Evolutionary conservation across 2,329 filamentous ascomycete genomes (phyloP).

Genomic region (Pochonia chlamydosporia): DNA sequence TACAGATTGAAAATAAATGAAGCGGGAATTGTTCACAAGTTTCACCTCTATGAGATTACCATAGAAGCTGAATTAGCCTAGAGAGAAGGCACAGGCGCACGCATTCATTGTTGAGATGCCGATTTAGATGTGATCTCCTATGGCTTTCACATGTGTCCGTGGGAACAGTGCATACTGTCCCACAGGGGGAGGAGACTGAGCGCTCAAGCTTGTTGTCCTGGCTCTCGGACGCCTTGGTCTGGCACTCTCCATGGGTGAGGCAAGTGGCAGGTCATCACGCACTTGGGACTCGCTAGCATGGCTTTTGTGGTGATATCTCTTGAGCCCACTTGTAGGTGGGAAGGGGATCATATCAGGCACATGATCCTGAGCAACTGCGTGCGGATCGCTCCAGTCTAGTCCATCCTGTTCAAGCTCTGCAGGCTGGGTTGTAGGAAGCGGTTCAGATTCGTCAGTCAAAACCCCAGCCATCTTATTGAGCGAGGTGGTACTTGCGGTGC

Average conservation of each 20-base stretch:
- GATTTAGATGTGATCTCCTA: constrained; percentile 26
- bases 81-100: background rate
- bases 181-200: constrained; percentile 34
- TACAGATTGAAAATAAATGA: background rate
- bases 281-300: constrained; percentile 32
- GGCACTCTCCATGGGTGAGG: constrained; percentile 23
- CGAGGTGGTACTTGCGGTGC: constrained; percentile 47
- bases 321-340: constrained; percentile 16
- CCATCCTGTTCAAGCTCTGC: constrained; percentile 13
- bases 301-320: constrained; percentile 25
- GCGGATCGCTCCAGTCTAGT: constrained; percentile 9
- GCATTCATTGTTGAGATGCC: background rate
- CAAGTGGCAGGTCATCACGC: constrained; percentile 20
- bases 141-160: constrained; percentile 24
- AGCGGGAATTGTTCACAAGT: background rate
- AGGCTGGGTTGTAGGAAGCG: constrained; percentile 20
- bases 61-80: background rate
- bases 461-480: constrained; percentile 27
- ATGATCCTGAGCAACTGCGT: constrained; percentile 20
- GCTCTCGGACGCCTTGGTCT: constrained; percentile 33
- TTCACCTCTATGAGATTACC: background rate
- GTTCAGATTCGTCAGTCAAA: constrained; percentile 26
- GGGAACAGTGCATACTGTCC: constrained; percentile 43
- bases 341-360: constrained; percentile 29
- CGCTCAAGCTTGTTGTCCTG: constrained; percentile 40